Conservation (phyloP, 2,329 filamentous ascomycete genomes). For the Gnomoniopsis sp. region DNA sequence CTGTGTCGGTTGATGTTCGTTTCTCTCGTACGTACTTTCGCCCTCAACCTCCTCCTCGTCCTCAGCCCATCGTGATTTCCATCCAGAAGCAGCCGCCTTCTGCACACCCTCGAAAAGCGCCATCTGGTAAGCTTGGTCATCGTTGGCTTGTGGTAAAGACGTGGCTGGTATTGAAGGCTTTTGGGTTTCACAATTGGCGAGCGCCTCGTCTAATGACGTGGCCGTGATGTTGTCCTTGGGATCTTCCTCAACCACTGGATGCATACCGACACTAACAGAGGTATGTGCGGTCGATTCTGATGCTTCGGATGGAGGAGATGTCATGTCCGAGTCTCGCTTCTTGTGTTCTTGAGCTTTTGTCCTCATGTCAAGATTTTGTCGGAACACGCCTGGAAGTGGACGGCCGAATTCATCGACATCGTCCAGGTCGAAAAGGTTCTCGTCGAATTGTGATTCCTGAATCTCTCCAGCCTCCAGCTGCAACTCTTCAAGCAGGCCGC, state of each 20-base stretch:
- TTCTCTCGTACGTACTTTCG: background rate
- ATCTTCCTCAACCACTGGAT: constrained; percentile 21
- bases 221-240: constrained; percentile 2
- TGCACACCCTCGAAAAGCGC: constrained; percentile 80
- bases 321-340: constrained; percentile 46
- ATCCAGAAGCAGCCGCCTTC: constrained; percentile 68
- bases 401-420: constrained; percentile 62
- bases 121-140: constrained; percentile 69
- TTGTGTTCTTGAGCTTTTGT: constrained; percentile 28
- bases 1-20: constrained; percentile 24
- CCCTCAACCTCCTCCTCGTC: background rate
- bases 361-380: constrained; percentile 46
- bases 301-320: constrained; percentile 41
- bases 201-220: background rate
- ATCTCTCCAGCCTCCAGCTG: constrained; percentile 48
- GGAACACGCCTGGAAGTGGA: constrained; percentile 57
- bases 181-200: background rate
- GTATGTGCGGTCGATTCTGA: constrained; percentile 54
- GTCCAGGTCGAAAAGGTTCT: constrained; percentile 69
- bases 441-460: constrained; percentile 61
- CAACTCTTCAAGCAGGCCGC: constrained; percentile 47
- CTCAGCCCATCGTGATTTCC: constrained; percentile 15
- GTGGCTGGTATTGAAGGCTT: constrained; percentile 14
- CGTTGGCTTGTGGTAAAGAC: constrained; percentile 23
- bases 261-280: constrained; percentile 38